phyloP scores from a whole-genome alignment of 1,284 basidiomycete genomes.

The Coniophora puteana region DNA sequence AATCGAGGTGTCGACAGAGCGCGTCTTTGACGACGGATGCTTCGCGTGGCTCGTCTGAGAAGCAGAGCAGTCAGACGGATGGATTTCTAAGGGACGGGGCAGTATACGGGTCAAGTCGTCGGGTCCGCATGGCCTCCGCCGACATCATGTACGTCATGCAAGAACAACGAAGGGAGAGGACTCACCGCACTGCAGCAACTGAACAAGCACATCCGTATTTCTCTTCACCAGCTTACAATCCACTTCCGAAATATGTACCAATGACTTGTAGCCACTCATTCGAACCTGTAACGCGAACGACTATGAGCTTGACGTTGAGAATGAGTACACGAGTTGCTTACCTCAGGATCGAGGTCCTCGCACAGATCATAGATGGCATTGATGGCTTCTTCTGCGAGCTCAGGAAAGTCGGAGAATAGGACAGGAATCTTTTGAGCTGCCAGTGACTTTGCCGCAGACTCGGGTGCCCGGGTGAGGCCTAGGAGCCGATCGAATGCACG shows the following conservation, averaged over 20 bases:
- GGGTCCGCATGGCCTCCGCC: not conserved
- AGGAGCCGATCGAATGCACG: constrained; percentile 34
- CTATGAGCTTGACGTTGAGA: constrained; percentile 5
- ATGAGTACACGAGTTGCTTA: constrained; percentile 22
- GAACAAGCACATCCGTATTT: constrained; percentile 69
- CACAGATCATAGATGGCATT: constrained; percentile 74
- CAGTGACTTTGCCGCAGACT: constrained; percentile 43
- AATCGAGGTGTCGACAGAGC: constrained; percentile 57
- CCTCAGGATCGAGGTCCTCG: constrained; percentile 59
- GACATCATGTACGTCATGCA: not conserved
- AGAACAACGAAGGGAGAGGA: constrained; percentile 11
- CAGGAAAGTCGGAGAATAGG: constrained; percentile 63
- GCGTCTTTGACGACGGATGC: constrained; percentile 57
- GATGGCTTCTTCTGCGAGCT: constrained; percentile 67
- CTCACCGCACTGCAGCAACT: constrained; percentile 71
- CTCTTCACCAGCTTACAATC: constrained; percentile 60
- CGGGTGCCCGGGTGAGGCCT: constrained; percentile 32
- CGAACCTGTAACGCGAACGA: constrained; percentile 48
- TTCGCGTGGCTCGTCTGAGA: constrained; percentile 61
- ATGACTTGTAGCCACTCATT: constrained; percentile 60
- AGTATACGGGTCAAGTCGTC: no score
- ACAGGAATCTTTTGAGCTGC: constrained; percentile 54
- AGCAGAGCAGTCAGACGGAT: constrained; percentile 4
- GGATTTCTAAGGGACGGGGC: not conserved
- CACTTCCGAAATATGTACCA: constrained; percentile 57